These are phyloP conservation scores for Linum usitatissimum DNA, from an alignment of 345 rosid species.

Conservation along the genomic window DNA sequence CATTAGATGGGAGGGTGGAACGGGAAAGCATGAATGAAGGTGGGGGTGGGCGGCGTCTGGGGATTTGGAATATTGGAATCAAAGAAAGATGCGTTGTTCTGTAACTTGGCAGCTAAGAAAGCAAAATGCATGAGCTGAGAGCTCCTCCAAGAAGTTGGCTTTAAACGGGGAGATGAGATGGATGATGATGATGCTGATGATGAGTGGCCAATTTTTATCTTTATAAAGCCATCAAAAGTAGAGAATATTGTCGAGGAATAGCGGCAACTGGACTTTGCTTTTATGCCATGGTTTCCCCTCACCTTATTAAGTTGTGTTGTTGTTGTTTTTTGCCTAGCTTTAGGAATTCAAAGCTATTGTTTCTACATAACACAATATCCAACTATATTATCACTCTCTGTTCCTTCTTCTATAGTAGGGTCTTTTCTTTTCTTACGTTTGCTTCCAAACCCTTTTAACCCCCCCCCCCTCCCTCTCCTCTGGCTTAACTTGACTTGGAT, in stretches of 20 bases:
- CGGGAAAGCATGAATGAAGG: no score
- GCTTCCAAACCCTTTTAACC: not conserved
- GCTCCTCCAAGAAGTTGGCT: no score
- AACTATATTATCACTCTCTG: constrained; percentile 16
- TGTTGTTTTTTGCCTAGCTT: constrained; percentile 24
- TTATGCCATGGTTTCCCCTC: not conserved
- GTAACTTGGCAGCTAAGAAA: constrained; percentile 11
- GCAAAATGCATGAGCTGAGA: constrained; percentile 10
- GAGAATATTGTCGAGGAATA: constrained; percentile 24
- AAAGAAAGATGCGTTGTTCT: not conserved
- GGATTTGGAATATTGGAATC: not conserved
- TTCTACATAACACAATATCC: constrained; percentile 16
- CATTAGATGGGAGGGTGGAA: no score
- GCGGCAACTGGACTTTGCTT: not conserved
- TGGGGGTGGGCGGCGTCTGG: not conserved
- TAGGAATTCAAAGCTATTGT: constrained; percentile 36
- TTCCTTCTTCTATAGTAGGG: constrained; percentile 22
- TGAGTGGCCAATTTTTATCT: no score
- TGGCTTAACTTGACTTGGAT: constrained; percentile 5
- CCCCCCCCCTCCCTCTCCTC: no score
- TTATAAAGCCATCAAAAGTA: constrained; percentile 33
- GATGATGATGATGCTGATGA: no score
- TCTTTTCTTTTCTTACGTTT: constrained; percentile 31
- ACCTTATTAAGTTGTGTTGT: no score
- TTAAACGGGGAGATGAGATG: no score